These are phyloP conservation scores for Microthlaspi erraticum DNA, from an alignment of 345 rosid species.

Conservation along the genomic window DNA sequence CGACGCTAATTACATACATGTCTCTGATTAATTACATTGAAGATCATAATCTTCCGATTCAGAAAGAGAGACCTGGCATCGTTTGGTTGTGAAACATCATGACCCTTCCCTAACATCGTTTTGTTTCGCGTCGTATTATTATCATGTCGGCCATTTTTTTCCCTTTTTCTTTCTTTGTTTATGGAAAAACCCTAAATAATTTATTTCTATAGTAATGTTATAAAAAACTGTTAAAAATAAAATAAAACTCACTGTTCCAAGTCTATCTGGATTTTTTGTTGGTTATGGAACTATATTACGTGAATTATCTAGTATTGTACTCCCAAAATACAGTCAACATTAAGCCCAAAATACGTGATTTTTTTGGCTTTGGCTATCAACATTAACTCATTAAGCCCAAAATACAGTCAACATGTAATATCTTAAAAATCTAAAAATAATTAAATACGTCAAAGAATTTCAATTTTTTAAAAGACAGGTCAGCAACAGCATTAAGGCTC, in stretches of 20 bases:
- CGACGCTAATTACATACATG: background rate
- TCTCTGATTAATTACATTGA: slow-evolving; percentile 15
- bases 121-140: too few relatives aligned
- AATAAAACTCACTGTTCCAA: too few relatives aligned
- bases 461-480: slow-evolving; percentile 16
- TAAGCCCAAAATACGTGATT: slow-evolving; percentile 10
- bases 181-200: background rate
- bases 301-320: too few relatives aligned
- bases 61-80: background rate
- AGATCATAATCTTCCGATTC: background rate
- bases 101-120: slow-evolving; percentile 13
- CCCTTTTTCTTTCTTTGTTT: background rate
- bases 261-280: too few relatives aligned
- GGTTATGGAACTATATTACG: too few relatives aligned
- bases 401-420: slow-evolving; percentile 4
- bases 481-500: slow-evolving; percentile 20
- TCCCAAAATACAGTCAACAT: slow-evolving; percentile 10
- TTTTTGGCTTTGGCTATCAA: too few relatives aligned
- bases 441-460: background rate
- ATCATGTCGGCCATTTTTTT: background rate
- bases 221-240: too few relatives aligned
- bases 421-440: background rate
- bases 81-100: background rate
- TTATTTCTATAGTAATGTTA: background rate
- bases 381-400: background rate